Evolutionary conservation across 225 moss, liverwort and hornwort genomes (phyloP).

Genomic region (Climacium dendroides): DNA sequence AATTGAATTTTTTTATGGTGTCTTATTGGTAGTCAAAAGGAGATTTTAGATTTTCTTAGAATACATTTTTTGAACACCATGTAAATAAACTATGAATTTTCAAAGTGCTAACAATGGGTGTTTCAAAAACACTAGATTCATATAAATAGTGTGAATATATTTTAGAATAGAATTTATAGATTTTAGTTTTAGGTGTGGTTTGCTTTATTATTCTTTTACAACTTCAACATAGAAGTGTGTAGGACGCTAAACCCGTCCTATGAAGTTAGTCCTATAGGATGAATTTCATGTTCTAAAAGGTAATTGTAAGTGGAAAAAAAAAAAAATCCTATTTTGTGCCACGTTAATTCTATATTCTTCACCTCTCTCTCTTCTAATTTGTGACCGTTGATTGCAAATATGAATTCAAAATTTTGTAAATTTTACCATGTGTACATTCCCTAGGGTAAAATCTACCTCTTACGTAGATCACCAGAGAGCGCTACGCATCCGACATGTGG

Average conservation of each 20-base stretch:
- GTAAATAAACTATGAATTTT: background rate
- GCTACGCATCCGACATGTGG: background rate
- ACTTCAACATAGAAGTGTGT: too few relatives aligned
- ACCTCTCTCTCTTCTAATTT: too few relatives aligned
- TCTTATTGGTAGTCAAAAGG: background rate
- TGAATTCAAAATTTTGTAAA: too few relatives aligned
- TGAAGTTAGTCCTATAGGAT: too few relatives aligned
- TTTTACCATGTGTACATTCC: too few relatives aligned
- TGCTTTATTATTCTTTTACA: background rate
- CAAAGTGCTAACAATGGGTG: background rate
- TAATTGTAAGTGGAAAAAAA: too few relatives aligned
- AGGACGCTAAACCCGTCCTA: too few relatives aligned
- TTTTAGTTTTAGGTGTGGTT: background rate
- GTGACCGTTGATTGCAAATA: too few relatives aligned
- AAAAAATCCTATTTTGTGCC: too few relatives aligned
- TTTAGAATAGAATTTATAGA: background rate
- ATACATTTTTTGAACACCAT: fast-evolving
- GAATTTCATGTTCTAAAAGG: too few relatives aligned
- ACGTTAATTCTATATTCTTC: too few relatives aligned
- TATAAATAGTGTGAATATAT: background rate
- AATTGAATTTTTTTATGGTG: fast-evolving
- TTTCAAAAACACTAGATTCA: background rate
- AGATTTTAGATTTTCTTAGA: fast-evolving
- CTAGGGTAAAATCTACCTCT: background rate
- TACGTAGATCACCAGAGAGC: background rate